A percentile compares a stretch with the other conserved stretches of the same genome.
phyloP scores from a whole-genome alignment of 2,329 filamentous ascomycete genomes.

The Aaosphaeria pasadenensis region DNA sequence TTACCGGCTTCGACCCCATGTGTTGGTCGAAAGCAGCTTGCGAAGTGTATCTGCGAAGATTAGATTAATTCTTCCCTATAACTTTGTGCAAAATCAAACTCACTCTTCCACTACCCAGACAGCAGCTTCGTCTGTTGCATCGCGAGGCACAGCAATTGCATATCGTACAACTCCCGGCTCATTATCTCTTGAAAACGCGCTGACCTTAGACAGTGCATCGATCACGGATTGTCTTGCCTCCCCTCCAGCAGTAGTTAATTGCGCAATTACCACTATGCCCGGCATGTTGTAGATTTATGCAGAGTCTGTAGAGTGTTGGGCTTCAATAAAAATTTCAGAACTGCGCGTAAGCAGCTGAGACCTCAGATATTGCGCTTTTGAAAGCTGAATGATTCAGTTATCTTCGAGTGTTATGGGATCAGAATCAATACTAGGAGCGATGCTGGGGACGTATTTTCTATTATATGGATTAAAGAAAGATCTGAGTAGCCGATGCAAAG shows the following conservation, averaged over 20 bases:
- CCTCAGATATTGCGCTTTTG: no score
- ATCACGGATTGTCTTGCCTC: constrained; percentile 6
- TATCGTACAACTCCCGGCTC: constrained; percentile 13
- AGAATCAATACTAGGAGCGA: no score
- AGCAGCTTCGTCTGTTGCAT: constrained; percentile 9
- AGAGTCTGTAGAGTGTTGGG: no score
- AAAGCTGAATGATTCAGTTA: no score
- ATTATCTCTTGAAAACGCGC: constrained; percentile 1
- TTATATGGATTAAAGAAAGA: no score
- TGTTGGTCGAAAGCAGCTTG: constrained; percentile 18
- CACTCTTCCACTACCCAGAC: constrained; percentile 19
- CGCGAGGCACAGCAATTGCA: constrained; percentile 8
- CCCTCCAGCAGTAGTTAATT: constrained; percentile 5
- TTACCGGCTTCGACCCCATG: constrained; percentile 9
- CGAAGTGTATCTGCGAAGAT: constrained; percentile 12
- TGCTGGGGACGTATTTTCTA: no score
- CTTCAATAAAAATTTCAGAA: no score
- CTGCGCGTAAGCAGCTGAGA: no score
- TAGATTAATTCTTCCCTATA: not conserved
- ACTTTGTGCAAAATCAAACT: not conserved
- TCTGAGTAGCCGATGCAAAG: no score
- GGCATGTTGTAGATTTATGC: not conserved
- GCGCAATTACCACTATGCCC: constrained; percentile 8
- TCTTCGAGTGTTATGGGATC: no score
- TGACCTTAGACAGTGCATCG: not conserved